These are phyloP conservation scores for Geosmithia flava DNA, from an alignment of 2,329 filamentous ascomycete genomes.

Conservation along the genomic window DNA sequence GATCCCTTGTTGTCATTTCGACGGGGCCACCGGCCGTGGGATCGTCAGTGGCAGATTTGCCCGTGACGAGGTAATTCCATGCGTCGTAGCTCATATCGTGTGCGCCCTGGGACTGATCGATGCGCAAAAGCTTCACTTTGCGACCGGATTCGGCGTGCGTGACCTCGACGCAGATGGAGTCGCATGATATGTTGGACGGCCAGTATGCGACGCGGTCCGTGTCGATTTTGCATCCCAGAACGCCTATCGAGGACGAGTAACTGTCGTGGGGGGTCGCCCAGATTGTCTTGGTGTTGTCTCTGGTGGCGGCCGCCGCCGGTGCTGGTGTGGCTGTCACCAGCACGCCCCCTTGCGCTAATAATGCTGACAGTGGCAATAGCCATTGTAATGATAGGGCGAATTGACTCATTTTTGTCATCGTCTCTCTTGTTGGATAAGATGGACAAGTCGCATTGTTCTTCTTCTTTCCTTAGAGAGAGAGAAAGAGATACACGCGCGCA, in stretches of 20 bases:
- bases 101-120: slow-evolving; percentile 44
- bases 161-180: slow-evolving; percentile 42
- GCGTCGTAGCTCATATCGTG: slow-evolving; percentile 49
- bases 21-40: slow-evolving; percentile 34
- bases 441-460: not conserved
- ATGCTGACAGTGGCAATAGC: not conserved
- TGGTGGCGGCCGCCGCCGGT: not conserved
- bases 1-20: slow-evolving; percentile 31
- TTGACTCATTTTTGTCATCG: not conserved
- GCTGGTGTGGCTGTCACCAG: not conserved
- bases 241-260: slow-evolving; percentile 45
- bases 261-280: slow-evolving; percentile 40
- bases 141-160: slow-evolving; percentile 31
- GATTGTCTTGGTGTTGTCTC: slow-evolving; percentile 5
- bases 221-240: slow-evolving; percentile 48
- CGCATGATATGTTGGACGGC: slow-evolving; percentile 40
- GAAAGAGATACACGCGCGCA: too few relatives aligned
- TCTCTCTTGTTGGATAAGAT: not conserved
- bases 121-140: slow-evolving; percentile 42
- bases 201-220: slow-evolving; percentile 50
- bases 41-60: slow-evolving; percentile 28
- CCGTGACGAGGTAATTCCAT: slow-evolving; percentile 46
- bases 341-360: not conserved
- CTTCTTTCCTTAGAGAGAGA: not conserved
- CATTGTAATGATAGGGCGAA: not conserved